Conservation (phyloP, 2,329 filamentous ascomycete species). For the Dactylellina haptotyla region DNA sequence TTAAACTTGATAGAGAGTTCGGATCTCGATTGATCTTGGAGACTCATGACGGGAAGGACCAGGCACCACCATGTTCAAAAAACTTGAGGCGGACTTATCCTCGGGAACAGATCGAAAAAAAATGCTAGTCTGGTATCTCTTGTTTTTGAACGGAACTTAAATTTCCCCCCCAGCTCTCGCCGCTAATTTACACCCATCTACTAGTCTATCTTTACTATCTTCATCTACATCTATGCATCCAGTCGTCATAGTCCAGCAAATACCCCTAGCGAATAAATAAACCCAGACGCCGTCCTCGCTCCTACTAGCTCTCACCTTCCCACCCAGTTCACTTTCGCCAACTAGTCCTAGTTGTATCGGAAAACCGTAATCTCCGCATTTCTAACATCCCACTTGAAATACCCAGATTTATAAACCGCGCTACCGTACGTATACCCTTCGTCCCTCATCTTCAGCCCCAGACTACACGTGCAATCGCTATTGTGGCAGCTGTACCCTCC, state of each 20-base stretch:
- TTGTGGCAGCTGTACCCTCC: slow-evolving; percentile 7
- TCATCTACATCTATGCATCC: too few species aligned
- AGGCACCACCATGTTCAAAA: slow-evolving; percentile 12
- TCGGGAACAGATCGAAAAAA: too few species aligned
- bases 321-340: neutral
- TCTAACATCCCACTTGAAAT: slow-evolving; percentile 35
- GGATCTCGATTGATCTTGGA: slow-evolving; percentile 6
- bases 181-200: too few species aligned
- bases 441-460: slow-evolving; percentile 22
- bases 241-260: too few species aligned
- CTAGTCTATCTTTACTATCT: too few species aligned
- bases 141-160: too few species aligned
- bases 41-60: slow-evolving; percentile 28
- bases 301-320: too few species aligned
- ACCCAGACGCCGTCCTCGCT: too few species aligned
- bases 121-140: too few species aligned
- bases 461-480: slow-evolving; percentile 7
- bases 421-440: slow-evolving; percentile 4
- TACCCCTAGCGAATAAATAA: too few species aligned
- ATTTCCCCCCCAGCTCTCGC: too few species aligned
- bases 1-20: neutral
- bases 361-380: slow-evolving; percentile 21
- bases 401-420: slow-evolving; percentile 22
- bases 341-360: slow-evolving; percentile 8
- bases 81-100: neutral